Evolutionary conservation across 768 basidiomycete species (phyloP), one percentile per base, ranked within the genome.

Genomic region (Mycena galericulata): DNA sequence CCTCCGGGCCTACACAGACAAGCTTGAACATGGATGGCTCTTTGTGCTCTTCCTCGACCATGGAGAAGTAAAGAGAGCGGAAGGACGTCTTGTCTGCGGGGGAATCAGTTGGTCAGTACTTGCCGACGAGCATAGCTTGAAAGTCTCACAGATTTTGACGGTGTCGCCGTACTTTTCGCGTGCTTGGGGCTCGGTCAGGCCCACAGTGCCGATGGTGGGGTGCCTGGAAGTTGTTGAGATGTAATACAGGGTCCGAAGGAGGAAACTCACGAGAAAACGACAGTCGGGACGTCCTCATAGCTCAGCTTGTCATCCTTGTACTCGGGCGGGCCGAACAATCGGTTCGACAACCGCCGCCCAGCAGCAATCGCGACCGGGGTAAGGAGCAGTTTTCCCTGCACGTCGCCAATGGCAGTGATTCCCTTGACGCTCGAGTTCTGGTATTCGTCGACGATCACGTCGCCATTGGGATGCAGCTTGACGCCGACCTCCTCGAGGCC

Each of bases 321-420:
- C 79, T 94, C 85, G 67, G 89, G 88, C 3, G 91, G 90, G 12
- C 98, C 98, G 75, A 95, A 99, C 50, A 99, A 81, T 66, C 98
- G 85, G 81, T 99, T 99, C 60, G 92, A 86, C 41, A 98, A 83
- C 68, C 96, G 83, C 67, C 98, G 85, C 24, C 96, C 98, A 18
- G 98, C 98, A 53, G 97, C 97, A 65, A 99, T 97, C 45, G 98
- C 98, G 12, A 99, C 98, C 18, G 98, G 98, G 5, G 98, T 99
- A 66, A 99, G 85, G 34, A 97, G 84, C 46, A 90, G 94, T 79
- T 98, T 97, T 68, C 98, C 98, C 72, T 89, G 89, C 24, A 96
- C 95, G 76, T 99, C 98, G 2, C 98, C 98, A 63, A 99, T 91
- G 2, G 96, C 89, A 47, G 86, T 90, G 72, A 99, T 84, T 49